Base-by-base conservation (phyloP, 805 yeast genomes). In the Zygotorulaspora danielsina region DNA sequence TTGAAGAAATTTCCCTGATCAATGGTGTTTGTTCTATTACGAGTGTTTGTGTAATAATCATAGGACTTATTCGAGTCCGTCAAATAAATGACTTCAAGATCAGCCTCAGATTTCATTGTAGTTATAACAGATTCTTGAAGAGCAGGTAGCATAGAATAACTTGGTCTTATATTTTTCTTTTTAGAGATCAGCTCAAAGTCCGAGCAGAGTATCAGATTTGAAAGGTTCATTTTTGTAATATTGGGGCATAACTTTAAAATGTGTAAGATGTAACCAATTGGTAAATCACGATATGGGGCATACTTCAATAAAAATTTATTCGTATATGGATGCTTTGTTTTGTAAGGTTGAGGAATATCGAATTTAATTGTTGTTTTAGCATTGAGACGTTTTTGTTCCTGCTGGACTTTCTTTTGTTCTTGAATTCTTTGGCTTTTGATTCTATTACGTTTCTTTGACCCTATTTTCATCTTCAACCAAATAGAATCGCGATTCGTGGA, bases 261-360 rank as follows among this genome's bases (percentile, higher is more conserved):
- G 56, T 84, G 94, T 10, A 87, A 54, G 7, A 88, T 53, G 46
- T 78, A 76, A 0, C 96, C 96, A 19, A 81, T 64, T 1, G 96
- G 96, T 5, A 87, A 56, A 57, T 87, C 96, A 49, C 73, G 77
- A n/a, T 81, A 71, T 15, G 73, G 67, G 3, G 85, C 70, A 59
- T 82, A 83, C 57, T 76, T 81, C 38, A 70, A 52, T 25, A 85
- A 57, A 46, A 80, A 77, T 41, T 76, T 74, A 55, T 75, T 81
- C 28, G 78, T 76, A 32, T 64, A 59, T 2, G 93, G 93, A 54
- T 84, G 88, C 2, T 61, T 26, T 6, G 40, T 41, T 26, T 26
- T 41, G 31, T 31, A 36, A 5, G 40, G 37, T 19, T 32, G 44
- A 3, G 29, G 15, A 6, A 27, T 21, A 7, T 24, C 29, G 19